phyloP scores from a whole-genome alignment of 768 basidiomycete species.

The Leccinum broughii region DNA sequence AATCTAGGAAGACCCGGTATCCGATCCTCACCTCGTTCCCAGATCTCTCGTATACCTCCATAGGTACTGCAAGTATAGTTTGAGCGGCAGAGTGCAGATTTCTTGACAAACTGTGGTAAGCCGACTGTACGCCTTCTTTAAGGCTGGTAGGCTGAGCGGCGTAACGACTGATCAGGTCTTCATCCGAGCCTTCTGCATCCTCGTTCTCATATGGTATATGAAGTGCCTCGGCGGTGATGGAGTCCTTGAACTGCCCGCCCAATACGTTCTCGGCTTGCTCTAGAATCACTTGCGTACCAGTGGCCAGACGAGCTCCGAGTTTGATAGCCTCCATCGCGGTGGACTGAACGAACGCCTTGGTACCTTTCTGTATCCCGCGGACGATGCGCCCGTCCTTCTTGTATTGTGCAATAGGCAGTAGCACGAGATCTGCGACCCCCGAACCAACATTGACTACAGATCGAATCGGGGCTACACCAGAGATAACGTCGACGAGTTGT shows the following conservation, averaged over 20 bases:
- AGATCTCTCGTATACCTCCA: constrained; percentile 97
- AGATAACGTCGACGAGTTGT: constrained; percentile 94
- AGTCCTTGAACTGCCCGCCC: constrained; percentile 71
- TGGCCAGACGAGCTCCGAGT: constrained; percentile 90
- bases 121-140: constrained; percentile 84
- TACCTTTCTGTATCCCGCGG: constrained; percentile 91
- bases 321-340: constrained; percentile 96
- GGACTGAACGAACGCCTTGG: constrained; percentile 88
- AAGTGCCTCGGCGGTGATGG: constrained; percentile 67
- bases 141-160: constrained; percentile 87
- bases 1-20: not conserved
- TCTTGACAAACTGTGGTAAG: constrained; percentile 83
- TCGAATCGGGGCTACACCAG: constrained; percentile 93
- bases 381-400: constrained; percentile 94
- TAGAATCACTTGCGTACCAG: constrained; percentile 95
- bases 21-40: constrained; percentile 73
- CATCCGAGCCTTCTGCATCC: constrained; percentile 34
- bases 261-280: constrained; percentile 93
- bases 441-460: constrained; percentile 97
- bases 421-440: constrained; percentile 92
- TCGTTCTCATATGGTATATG: constrained; percentile 43
- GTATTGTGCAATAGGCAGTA: constrained; percentile 96
- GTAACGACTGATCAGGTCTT: constrained; percentile 80
- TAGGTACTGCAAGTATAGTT: constrained; percentile 96
- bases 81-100: constrained; percentile 95